Base-by-base conservation (phyloP, 2,329 filamentous ascomycete genomes). In the Knufia fluminis region DNA sequence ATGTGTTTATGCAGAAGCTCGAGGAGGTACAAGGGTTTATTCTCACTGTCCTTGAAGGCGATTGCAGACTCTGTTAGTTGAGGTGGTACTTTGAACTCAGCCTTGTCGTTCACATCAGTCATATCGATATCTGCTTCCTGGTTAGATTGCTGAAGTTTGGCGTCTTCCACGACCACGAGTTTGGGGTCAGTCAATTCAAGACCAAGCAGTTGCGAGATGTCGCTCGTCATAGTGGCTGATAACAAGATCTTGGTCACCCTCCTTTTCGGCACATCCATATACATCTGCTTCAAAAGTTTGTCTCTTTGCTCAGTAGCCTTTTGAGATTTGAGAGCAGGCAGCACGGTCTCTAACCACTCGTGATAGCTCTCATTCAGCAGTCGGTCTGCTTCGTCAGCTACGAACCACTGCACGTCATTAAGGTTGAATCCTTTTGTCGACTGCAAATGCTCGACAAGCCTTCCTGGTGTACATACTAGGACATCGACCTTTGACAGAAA, bases 301-400 rank as follows among this genome's bases (percentile, higher is more conserved):
- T 63, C 90, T 95, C 55, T 86, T 85, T 64, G 91, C 86, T 1
- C 96, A 80, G 62, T 96, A 88, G 8, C 87, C 83, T 24, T 95
- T 74, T 89, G 95, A 94, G 69, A 84, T 88, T 35, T 89, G 88
- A 33, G 78, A 75, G 1, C 78, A 78, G 51, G 80, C 78, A 41
- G 81, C 4, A 92, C 78, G 0, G 83, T 70, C 35, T 82, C 79
- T 2, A 94, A 73, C 90, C 90, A 96, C 60, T 91, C 85, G 63
- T 96, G 90, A 66, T 92, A 96, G 61, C 85, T 90, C 64, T 97
- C 78, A 87, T 38, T 90, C 38, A 98, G 78, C 39, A 98, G 75
- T 40, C 92, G 80, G 69, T 98, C 92, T 8, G 92, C 92, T 73
- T 98, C 92, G 64, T 98, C 92, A 35, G 98, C 82, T 4, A 98